Conservation (phyloP, 768 basidiomycete species). For the Hortiboletus campestris region DNA sequence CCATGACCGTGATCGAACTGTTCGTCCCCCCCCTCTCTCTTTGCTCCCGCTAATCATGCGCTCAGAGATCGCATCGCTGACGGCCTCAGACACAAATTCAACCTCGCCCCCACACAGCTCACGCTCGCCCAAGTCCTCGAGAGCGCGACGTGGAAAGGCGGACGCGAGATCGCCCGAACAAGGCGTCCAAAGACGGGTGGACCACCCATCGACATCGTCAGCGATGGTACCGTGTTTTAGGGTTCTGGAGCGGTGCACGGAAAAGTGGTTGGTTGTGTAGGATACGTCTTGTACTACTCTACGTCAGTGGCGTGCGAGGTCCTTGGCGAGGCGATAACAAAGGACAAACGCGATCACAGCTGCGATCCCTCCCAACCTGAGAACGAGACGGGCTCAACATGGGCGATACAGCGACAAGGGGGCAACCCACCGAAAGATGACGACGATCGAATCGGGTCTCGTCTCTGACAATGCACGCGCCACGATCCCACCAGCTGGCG, state of each 20-base stretch:
- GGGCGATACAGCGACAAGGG: too few species aligned
- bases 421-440: slow-evolving; percentile 66
- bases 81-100: slow-evolving; percentile 60
- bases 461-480: too few species aligned
- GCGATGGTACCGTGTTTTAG: slow-evolving; percentile 81
- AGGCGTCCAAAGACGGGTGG: slow-evolving; percentile 73
- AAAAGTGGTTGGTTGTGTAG: too few species aligned
- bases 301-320: slow-evolving; percentile 39
- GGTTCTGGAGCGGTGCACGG: too few species aligned
- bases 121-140: slow-evolving; percentile 86
- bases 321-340: slow-evolving; percentile 52
- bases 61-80: slow-evolving; percentile 77
- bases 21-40: slow-evolving; percentile 28
- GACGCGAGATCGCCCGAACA: slow-evolving; percentile 84
- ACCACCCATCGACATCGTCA: slow-evolving; percentile 83
- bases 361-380: slow-evolving; percentile 56
- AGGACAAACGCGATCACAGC: slow-evolving; percentile 55
- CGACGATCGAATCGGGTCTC: slow-evolving; percentile 60
- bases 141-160: slow-evolving; percentile 96
- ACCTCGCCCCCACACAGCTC: slow-evolving; percentile 26
- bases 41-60: background rate
- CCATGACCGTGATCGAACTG: slow-evolving; percentile 93
- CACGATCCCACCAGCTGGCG: background rate
- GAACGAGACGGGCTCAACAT: background rate
- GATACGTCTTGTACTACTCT: background rate